Evolutionary conservation across 352 stramenopile genomes (phyloP), one percentile per base, ranked within the genome.

Genomic region (Phytophthora hybrid): DNA sequence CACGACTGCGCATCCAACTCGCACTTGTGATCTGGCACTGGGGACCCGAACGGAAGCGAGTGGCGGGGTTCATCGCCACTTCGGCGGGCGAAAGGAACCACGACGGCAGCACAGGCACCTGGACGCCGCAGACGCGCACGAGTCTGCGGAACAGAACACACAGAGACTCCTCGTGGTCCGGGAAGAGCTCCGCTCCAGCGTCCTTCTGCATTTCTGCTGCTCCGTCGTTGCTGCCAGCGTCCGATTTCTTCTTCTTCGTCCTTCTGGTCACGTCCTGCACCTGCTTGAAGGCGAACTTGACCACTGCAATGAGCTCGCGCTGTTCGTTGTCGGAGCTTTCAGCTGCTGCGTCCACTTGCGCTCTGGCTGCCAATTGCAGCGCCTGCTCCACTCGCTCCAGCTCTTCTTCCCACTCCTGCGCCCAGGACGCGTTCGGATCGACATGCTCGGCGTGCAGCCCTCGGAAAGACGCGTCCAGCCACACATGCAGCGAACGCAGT

Each of bases 81-180:
- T 89, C 78, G 5, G 80, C 80, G 0, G 84, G 78, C 0, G 81
- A 89, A 19, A 89, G 57, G 56, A 89, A 88, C 84, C 84, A 91
- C 11, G 70, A 59, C 26, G 80, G 81, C 3, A 89, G 59, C 5
- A 76, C 53, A 2, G 84, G 84, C 21, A 89, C 79, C n/a, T 79
- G 66, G 0, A 87, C 84, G 9, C 63, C 73, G n/a, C 80, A 77
- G 23, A 88, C 66, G 18, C 78, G 73, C 54, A 89, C 73, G 16
- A 91, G 63, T 46, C 76, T 78, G 19, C 80, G 78, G 57, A 91
- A 89, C 31, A 85, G 63, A 46, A 82, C 66, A 11, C 78, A 77
- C 37, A 88, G 56, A 4, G 84, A 77, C 19, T 88, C 81, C 32
- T 82, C 73, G 59, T 85, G 74, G 54, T 82, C 74, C 19, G 75